phyloP scores from a whole-genome alignment of 352 stramenopile species.

The Lagenidium giganteum region DNA sequence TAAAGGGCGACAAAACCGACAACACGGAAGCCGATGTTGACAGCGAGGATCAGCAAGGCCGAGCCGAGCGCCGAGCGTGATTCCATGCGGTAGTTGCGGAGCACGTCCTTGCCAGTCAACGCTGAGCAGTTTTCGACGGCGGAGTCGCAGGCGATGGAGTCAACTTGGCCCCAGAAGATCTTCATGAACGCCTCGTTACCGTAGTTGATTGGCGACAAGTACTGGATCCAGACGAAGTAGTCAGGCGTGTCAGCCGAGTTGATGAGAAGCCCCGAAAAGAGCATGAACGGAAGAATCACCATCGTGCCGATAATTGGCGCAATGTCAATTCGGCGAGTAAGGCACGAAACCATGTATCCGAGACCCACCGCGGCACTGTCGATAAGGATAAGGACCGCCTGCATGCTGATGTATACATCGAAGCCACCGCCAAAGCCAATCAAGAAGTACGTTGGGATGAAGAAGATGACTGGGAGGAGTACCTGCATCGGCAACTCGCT shows the following conservation, averaged over 20 bases:
- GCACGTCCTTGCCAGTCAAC: conserved; percentile 9
- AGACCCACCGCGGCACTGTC: conserved; percentile 24
- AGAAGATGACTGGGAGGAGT: conserved; percentile 3
- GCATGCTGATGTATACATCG: conserved; percentile 28
- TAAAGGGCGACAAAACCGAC: conserved; percentile 5
- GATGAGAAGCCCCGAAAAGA: conserved; percentile 46
- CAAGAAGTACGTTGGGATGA: conserved; percentile 6
- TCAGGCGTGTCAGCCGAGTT: conserved; percentile 25
- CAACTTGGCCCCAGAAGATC: conserved; percentile 4
- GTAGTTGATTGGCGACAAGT: conserved; percentile 56
- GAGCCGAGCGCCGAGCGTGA: background rate
- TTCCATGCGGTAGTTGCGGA: conserved; percentile 10
- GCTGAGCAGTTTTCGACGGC: conserved; percentile 2
- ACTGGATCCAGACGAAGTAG: conserved; percentile 58
- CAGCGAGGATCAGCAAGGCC: conserved; percentile 1
- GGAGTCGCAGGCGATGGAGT: background rate
- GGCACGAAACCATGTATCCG: conserved; percentile 35
- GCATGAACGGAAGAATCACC: conserved; percentile 35
- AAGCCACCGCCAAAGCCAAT: conserved; percentile 19
- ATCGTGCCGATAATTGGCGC: conserved; percentile 36
- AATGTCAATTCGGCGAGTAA: conserved; percentile 25
- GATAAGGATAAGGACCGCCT: conserved; percentile 28
- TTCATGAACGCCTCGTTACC: conserved; percentile 24
- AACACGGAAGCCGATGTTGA: conserved; percentile 9
- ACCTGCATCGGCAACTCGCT: conserved; percentile 8